Evolutionary conservation across 139 green algal species (phyloP).

Genomic region (Volvox reticuliferus): DNA sequence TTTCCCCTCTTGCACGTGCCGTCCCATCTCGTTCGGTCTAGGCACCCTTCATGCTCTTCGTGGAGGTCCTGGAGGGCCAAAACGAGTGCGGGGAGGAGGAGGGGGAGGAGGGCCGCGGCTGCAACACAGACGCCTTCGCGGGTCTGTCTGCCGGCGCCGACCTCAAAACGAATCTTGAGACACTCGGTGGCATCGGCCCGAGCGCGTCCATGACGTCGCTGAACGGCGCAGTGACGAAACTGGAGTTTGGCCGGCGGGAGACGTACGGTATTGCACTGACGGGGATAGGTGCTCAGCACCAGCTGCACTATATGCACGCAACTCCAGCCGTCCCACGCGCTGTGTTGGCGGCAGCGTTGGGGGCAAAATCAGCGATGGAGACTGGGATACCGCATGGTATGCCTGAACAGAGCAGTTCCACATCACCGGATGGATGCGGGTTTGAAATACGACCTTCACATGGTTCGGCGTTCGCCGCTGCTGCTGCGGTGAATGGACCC

Average conservation of each 20-base stretch:
- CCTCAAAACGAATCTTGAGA: not conserved
- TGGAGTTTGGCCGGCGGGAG: conserved; percentile 40
- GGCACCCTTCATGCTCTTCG: conserved; percentile 68
- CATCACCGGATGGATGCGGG: too few species aligned
- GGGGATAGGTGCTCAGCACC: conserved; percentile 38
- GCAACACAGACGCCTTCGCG: not conserved
- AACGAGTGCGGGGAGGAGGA: not conserved
- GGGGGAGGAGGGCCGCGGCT: not conserved
- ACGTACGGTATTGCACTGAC: conserved; percentile 50
- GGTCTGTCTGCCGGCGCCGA: not conserved
- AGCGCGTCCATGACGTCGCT: not conserved
- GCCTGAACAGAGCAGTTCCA: not conserved
- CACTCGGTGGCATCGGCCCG: not conserved
- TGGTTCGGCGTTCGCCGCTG: too few species aligned
- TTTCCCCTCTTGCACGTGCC: too few species aligned
- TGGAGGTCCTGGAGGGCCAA: conserved; percentile 62
- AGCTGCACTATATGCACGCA: conserved; percentile 30
- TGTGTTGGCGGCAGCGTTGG: too few species aligned
- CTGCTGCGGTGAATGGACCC: too few species aligned
- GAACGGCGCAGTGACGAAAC: not conserved
- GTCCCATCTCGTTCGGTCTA: not conserved
- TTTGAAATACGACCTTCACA: too few species aligned
- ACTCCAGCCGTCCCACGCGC: not conserved
- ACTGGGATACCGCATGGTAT: too few species aligned
- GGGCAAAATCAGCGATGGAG: not conserved